Conservation (phyloP, 2,329 filamentous ascomycete species). For the Raffaelea albimanens region DNA sequence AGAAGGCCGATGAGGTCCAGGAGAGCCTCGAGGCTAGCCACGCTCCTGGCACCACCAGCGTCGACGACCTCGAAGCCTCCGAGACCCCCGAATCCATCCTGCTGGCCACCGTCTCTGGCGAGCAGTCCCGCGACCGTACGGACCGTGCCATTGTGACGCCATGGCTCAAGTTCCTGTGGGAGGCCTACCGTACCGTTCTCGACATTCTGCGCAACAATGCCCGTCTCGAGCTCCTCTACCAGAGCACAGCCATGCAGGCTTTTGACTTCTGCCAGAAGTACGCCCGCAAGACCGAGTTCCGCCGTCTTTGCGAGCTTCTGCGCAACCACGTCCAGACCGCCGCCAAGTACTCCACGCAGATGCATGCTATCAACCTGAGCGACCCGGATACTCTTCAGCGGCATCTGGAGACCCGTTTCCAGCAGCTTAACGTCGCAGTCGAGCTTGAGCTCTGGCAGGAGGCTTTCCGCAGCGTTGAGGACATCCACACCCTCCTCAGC, state of each 20-base stretch:
- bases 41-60: constrained; percentile 54
- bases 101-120: constrained; percentile 92
- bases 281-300: constrained; percentile 97
- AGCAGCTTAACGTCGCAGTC: constrained; percentile 95
- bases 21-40: constrained; percentile 66
- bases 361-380: constrained; percentile 98
- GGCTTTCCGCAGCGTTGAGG: constrained; percentile 97
- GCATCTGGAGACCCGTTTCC: constrained; percentile 94
- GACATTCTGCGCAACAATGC: constrained; percentile 99
- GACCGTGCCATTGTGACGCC: constrained; percentile 97
- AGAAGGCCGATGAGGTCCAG: constrained; percentile 93
- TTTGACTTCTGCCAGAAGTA: constrained; percentile 99
- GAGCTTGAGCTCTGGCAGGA: constrained; percentile 99
- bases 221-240: constrained; percentile 92
- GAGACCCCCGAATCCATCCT: constrained; percentile 98
- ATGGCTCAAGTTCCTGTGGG: constrained; percentile 99
- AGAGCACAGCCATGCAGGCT: constrained; percentile 93
- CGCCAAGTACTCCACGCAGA: constrained; percentile 97
- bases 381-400: constrained; percentile 96
- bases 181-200: constrained; percentile 95
- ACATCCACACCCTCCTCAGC: constrained; percentile 94
- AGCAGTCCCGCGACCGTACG: constrained; percentile 94
- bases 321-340: constrained; percentile 98
- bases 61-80: constrained; percentile 92
- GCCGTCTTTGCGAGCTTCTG: constrained; percentile 92